Percentiles rank a stretch among this genome's conserved stretches.
These are phyloP conservation scores for Acacia crassicarpa DNA, from an alignment of 306 rosid genomes.

Conservation along the genomic window DNA sequence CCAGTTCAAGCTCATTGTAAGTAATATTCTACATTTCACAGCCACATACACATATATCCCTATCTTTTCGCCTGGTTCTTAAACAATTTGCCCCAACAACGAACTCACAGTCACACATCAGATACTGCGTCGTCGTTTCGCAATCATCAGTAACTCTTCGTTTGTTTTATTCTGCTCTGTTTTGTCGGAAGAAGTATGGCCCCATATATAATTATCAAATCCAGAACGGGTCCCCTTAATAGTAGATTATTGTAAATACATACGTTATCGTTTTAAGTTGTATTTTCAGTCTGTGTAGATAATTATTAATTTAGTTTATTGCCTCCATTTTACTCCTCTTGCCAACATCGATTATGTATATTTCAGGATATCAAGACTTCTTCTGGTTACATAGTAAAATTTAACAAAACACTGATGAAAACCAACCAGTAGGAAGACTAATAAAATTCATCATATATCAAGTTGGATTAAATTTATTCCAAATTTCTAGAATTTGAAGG, in stretches of 20 bases:
- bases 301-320: not conserved
- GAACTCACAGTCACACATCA: not conserved
- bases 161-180: not conserved
- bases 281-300: not conserved
- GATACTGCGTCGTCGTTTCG: not conserved
- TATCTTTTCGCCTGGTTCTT: not conserved
- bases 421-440: not conserved
- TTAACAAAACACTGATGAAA: not conserved
- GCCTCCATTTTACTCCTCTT: no score
- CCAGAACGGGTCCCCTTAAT: not conserved
- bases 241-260: not conserved
- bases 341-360: not conserved
- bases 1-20: conserved; percentile 79
- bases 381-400: not conserved
- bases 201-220: not conserved
- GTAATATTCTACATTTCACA: conserved; percentile 34
- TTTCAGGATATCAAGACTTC: not conserved
- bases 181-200: not conserved
- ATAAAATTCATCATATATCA: not conserved
- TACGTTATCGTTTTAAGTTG: not conserved
- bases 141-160: not conserved
- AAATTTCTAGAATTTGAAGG: not conserved
- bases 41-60: not conserved
- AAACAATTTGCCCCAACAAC: not conserved
- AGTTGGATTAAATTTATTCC: not conserved